Evolutionary conservation across 257 asterid species (phyloP), one percentile per base, ranked within the genome.

Genomic region (Fraxinus cuspidata): DNA sequence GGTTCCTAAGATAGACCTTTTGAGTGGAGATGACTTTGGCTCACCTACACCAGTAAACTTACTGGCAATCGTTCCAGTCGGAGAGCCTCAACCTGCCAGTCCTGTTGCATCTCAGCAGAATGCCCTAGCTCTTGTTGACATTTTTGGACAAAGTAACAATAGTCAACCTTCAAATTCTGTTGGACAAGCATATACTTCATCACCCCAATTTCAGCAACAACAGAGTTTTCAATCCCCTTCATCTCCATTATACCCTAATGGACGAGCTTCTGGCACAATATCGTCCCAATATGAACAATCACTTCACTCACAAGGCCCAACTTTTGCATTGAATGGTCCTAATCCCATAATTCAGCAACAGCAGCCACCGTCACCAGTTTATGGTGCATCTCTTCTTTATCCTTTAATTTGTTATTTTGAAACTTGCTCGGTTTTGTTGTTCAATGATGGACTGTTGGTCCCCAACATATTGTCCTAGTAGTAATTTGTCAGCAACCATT

Each of bases 121-220:
- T 65, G 94, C 98, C 70, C 97, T 96, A 42, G 97, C 92, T 74
- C 98, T 96, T 63, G 94, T 93, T 75, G 99, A 93, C 88, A 84
- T 94, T 91, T 93, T 92, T 86, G 78, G 94, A 70, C 87, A 74
- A 73, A 88, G 80, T 81, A 84, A 66, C 83, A 77, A 73, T 78
- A 78, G 84, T 72, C 94, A 84, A 74, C 51, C 86, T 58, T 60
- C 77, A 34, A 78, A 87, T 79, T 51, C 92, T 44, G 79, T 63
- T 67, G 94, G 93, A 67, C 98, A 89, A 84, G 73, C 83, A 7
- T 80, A 88, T 84, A 84, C 92, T 28, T 72, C 89, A 6, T 78
- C 97, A 28, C 88, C 92, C 65, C 96, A 86, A 78, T 79, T 88
- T 79, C 94, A 87, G 84, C 95, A 85, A 81, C 93, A 88, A 66